phyloP scores from a whole-genome alignment of 352 stramenopile genomes.

The Phytophthora gonapodyides region DNA sequence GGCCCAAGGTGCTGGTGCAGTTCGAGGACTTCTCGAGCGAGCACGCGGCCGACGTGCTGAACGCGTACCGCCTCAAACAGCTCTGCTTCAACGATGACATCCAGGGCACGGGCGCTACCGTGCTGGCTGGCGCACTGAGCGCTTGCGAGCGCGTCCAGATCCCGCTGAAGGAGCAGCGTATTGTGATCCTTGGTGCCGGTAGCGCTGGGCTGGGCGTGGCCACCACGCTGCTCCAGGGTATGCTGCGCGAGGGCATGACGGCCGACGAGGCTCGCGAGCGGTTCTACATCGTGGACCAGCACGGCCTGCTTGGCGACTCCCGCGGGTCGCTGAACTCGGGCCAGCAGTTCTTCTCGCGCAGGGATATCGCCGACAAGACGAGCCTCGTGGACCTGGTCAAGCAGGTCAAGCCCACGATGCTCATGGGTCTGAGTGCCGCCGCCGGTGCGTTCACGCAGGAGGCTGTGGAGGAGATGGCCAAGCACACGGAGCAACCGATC shows the following conservation, averaged over 20 bases:
- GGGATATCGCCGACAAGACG: constrained; percentile 68
- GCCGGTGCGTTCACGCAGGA: constrained; percentile 89
- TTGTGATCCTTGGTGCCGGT: constrained; percentile 95
- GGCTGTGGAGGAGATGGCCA: constrained; percentile 87
- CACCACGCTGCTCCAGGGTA: constrained; percentile 87
- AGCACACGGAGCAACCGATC: constrained; percentile 90
- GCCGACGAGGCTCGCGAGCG: constrained; percentile 69
- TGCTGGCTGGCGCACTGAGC: constrained; percentile 89
- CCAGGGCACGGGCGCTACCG: constrained; percentile 96
- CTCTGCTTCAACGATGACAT: constrained; percentile 99
- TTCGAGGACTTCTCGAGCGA: constrained; percentile 97
- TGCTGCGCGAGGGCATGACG: constrained; percentile 86
- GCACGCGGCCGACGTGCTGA: constrained; percentile 90
- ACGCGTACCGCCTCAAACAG: constrained; percentile 95
- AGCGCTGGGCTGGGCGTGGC: constrained; percentile 95
- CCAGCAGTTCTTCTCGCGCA: constrained; percentile 82
- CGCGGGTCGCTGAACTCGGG: constrained; percentile 64
- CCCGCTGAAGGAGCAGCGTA: constrained; percentile 93
- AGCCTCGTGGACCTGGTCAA: constrained; percentile 87
- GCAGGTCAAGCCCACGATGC: constrained; percentile 92
- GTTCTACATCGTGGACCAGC: constrained; percentile 85
- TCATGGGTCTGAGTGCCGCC: constrained; percentile 93
- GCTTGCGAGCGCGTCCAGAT: constrained; percentile 73
- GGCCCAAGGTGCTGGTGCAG: constrained; percentile 94
- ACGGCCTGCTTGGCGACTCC: constrained; percentile 62